Conservation (phyloP, 2,329 filamentous ascomycete species). For the Thermothelomyces thermophilus region DNA sequence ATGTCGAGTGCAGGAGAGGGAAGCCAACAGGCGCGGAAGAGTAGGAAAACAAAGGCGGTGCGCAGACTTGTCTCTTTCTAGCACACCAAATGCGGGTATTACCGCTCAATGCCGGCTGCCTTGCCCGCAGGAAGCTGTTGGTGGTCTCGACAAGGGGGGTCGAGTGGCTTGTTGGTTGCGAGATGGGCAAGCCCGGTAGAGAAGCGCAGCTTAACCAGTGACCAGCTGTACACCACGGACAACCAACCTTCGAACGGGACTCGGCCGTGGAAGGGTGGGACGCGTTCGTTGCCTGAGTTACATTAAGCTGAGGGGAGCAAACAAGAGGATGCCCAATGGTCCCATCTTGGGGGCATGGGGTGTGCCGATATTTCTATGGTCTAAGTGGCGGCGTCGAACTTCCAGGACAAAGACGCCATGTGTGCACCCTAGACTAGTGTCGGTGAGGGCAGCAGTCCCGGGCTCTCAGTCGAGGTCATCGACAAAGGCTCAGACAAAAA, state of each 20-base stretch:
- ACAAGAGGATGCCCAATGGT: not conserved
- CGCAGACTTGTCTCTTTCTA: conserved; percentile 8
- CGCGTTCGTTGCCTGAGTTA: not conserved
- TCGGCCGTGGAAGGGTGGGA: not conserved
- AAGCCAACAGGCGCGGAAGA: conserved; percentile 7
- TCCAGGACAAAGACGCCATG: conserved; percentile 5
- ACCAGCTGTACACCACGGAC: not conserved
- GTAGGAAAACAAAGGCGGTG: conserved; percentile 2
- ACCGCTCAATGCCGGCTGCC: not conserved
- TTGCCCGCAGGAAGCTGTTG: conserved; percentile 9
- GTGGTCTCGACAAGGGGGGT: conserved; percentile 1
- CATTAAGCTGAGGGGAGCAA: not conserved
- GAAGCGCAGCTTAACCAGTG: conserved; percentile 3
- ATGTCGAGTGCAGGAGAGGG: not conserved
- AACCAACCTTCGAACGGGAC: not conserved
- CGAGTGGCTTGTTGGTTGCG: conserved; percentile 9
- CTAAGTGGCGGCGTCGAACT: not conserved
- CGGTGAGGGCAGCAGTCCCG: not conserved
- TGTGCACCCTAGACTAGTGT: not conserved
- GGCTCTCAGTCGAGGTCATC: not conserved
- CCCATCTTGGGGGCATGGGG: not conserved
- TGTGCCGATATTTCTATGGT: not conserved
- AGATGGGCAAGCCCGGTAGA: not conserved
- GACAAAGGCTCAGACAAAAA: conserved; percentile 8
- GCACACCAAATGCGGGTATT: conserved; percentile 5